These are phyloP conservation scores for Vaccinium vitisidaea DNA, from an alignment of 148 eudicot species.

Conservation along the genomic window DNA sequence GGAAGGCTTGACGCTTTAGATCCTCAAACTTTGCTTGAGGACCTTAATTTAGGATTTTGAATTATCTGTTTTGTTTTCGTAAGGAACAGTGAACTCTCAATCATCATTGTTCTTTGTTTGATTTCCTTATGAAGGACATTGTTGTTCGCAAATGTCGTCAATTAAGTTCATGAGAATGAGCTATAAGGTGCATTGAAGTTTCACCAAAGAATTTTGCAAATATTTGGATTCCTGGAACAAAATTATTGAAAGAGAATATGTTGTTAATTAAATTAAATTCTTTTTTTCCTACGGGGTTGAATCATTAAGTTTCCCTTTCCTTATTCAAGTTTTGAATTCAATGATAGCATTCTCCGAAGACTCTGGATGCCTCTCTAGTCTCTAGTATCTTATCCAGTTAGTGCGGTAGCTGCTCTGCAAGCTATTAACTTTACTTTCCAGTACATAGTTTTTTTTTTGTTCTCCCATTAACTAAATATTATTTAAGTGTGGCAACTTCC, in stretches of 20 bases:
- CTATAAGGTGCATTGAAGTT: background rate
- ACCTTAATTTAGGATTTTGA: background rate
- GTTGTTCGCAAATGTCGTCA: background rate
- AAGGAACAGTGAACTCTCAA: background rate
- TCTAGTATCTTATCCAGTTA: background rate
- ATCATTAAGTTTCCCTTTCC: background rate
- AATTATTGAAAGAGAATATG: background rate
- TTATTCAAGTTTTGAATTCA: background rate
- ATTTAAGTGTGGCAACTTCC: background rate
- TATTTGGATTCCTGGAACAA: background rate
- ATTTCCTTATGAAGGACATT: background rate
- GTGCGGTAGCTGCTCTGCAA: background rate
- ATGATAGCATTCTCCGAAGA: background rate
- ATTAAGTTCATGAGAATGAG: background rate
- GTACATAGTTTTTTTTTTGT: background rate
- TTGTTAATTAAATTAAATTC: background rate
- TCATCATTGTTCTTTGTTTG: background rate
- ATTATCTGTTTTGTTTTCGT: background rate
- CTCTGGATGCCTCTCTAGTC: background rate
- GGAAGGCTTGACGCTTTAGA: background rate
- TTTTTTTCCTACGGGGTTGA: background rate
- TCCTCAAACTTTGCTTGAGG: background rate
- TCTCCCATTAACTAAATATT: background rate
- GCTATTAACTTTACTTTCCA: background rate
- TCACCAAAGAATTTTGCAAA: background rate